Base-by-base conservation (phyloP, 192 early-diverging fungal species). In the Pecoramyces ruminantium region DNA sequence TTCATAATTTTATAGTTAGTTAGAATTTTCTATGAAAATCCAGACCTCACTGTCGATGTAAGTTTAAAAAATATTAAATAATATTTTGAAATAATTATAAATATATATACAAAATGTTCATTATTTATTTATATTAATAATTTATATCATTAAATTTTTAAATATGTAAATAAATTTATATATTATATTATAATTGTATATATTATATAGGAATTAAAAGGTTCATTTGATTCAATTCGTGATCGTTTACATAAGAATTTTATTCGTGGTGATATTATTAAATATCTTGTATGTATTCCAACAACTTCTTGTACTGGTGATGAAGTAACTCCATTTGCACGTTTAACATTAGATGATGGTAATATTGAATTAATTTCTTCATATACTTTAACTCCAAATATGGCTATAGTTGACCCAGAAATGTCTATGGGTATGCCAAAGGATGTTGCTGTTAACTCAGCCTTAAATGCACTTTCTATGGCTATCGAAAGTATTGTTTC, bases 271-370 rank as follows among this genome's bases (percentile, higher is more conserved):
- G 29, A 77, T 17, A 30, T 79, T 79, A 25, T 77, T 25, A 77
- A 77, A 9, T 79, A 4, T 21, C 81, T 81, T 79, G 38, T 81
- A 13, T 77, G 78, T 39, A 79, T 81, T 13, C 81, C 81, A 38
- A 81, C 81, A 13, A 81, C 81, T 17, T 77, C 81, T 6, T 77
- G 81, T 30, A 81, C 81, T 29, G 81, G 81, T 30, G 30, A 30
- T n/a, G 81, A 81, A 67, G 81, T 81, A 30, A 81, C 81, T 30
- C 78, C 78, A 39, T 81, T 81, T 38, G 80, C 81, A 25, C 78
- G 78, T 79, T 79, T 81, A 77, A 81, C 81, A 21, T 30, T 79
- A 30, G 42, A 67, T 11, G 28, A 81, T 38, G 81, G 81, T 79
- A 34, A 30, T 34, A 79, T 79, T 77, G 80, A 79, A 79, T 79